Base-by-base conservation (phyloP, 1,139 yeast species). In the Diutina siamensis region DNA sequence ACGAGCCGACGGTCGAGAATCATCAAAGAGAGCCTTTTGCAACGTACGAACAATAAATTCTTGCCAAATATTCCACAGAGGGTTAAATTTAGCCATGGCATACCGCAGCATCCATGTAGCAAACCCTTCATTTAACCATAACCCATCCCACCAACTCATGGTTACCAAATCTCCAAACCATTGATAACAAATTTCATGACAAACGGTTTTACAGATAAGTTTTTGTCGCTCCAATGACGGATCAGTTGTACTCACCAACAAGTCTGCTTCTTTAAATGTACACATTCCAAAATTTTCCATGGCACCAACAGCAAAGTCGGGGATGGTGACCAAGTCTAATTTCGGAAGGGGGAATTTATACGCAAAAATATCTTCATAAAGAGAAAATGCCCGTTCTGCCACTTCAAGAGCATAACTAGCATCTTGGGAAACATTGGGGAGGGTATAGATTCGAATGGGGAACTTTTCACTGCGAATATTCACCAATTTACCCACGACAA, bases 121-220 rank as follows among this genome's bases (percentile, higher is more conserved):
- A 20, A 36, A 36, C 22, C 27, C 40, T 36, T 36, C 40, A 4
- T 36, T 36, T 10, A 36, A 21, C 27, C 27, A 36, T 3, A 36
- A 4, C 4, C 17, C 25, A 13, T 36, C 27, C 40, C 40, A 36
- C 13, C 15, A 36, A 7, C 19, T n/a, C 25, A 19, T 17, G 15
- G 40, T 36, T 3, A 36, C 40, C 19, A 36, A 22, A 36, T 36
- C 19, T 3, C 40, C 40, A 36, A 36, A 20, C 40, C 40, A 36
- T n/a, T 36, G 40, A n/a, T 36, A 27, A 22, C 12, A 9, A 17
- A 36, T 4, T 22, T 36, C 40, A 20, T 36, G 40, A 8, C 10
- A 3, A 9, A 36, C 40, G 4, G 13, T 20, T 4, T 9, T 13
- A 20, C 19, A 12, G 5, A 34, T 20, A 10, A 31, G 13, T 13